Evolutionary conservation across 2,329 filamentous ascomycete genomes (phyloP).

Genomic region (Aspergillus novoparasiticus): DNA sequence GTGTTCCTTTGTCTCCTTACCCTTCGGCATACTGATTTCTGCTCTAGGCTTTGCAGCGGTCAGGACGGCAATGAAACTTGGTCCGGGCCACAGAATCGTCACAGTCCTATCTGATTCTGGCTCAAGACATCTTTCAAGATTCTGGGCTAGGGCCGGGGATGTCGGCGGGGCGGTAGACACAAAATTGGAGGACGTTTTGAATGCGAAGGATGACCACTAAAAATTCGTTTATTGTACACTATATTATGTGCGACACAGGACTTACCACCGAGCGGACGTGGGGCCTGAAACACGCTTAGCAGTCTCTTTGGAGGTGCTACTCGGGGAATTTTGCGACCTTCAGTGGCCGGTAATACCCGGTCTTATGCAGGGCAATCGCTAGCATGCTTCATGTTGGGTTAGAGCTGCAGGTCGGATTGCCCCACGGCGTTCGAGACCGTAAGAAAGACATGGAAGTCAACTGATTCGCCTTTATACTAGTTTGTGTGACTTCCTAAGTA

Average conservation of each 20-base stretch:
- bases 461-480: neutral
- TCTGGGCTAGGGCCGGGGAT: slow-evolving; percentile 52
- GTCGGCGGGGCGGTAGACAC: slow-evolving; percentile 49
- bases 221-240: neutral
- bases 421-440: neutral
- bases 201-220: slow-evolving; percentile 39
- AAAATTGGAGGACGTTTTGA: slow-evolving; percentile 49
- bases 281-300: neutral
- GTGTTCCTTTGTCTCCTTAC: slow-evolving; percentile 30
- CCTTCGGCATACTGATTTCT: slow-evolving; percentile 13
- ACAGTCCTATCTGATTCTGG: slow-evolving; percentile 55
- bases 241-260: neutral
- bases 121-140: slow-evolving; percentile 54
- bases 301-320: neutral
- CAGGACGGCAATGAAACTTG: slow-evolving; percentile 49
- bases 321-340: neutral
- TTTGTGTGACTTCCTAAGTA: neutral
- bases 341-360: neutral
- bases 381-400: neutral
- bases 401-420: neutral
- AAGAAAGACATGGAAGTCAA: neutral
- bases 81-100: slow-evolving; percentile 52
- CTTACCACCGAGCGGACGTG: neutral
- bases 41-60: slow-evolving; percentile 50
- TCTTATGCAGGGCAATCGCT: neutral